Evolutionary conservation across 495 filamentous ascomycete genomes (phyloP).

Genomic region (Chaetomium tenue): DNA sequence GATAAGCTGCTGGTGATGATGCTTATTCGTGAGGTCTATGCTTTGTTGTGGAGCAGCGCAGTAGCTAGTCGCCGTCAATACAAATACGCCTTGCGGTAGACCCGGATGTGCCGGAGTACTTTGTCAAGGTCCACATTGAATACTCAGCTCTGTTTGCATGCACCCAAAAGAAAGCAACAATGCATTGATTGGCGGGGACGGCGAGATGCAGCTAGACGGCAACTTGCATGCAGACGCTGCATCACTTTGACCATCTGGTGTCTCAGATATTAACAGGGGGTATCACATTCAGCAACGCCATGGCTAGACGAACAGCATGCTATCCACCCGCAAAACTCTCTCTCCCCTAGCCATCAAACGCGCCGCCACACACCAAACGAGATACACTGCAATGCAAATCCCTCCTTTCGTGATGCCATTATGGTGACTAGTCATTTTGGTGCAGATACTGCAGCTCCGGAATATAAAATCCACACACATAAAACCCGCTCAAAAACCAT

Average conservation of each 20-base stretch:
- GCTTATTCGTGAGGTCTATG: too few relatives aligned
- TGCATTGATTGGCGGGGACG: neutral
- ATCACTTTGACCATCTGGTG: neutral
- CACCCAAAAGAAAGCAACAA: neutral
- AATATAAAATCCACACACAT: neutral
- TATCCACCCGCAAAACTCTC: neutral
- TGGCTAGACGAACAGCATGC: neutral
- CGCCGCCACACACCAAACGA: slow-evolving; percentile 6
- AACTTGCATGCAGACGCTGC: neutral
- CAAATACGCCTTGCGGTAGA: too few relatives aligned
- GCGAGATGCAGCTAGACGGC: neutral
- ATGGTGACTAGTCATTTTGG: neutral
- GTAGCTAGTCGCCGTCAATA: too few relatives aligned
- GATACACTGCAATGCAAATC: neutral
- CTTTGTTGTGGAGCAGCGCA: too few relatives aligned
- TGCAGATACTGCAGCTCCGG: neutral
- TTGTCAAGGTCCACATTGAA: too few relatives aligned
- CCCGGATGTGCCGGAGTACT: too few relatives aligned
- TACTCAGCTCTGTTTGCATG: neutral
- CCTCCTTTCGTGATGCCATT: slow-evolving; percentile 7
- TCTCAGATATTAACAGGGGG: neutral
- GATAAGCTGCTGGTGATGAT: too few relatives aligned
- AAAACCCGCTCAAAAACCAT: neutral
- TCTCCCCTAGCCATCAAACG: neutral
- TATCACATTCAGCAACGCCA: slow-evolving; percentile 16